Base-by-base conservation (phyloP, 768 basidiomycete genomes). In the Leccinum fibrillosum region DNA sequence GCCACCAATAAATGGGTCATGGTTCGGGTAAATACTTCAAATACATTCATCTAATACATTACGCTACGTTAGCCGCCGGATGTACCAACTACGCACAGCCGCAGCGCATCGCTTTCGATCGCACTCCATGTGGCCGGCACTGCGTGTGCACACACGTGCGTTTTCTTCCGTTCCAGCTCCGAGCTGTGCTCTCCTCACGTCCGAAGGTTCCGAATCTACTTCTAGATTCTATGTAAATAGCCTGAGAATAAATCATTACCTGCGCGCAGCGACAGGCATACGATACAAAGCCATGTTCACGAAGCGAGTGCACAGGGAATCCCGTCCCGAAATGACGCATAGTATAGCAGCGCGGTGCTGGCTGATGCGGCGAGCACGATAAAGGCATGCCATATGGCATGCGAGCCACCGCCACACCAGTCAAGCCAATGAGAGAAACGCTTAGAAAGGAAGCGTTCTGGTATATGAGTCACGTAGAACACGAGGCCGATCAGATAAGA, bases 391-490 rank as follows among this genome's bases (percentile, higher is more conserved):
- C 91, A 93, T 57, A 93, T 88, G 34, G 86, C 86, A 74, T 96
- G 94, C 39, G 90, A 93, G 47, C 88, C 84, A 49, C 88, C 86
- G 19, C 90, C 90, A 45, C 87, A 76, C 70, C 75, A 78, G 68
- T 90, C 88, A 17, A 88, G 69, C 67, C 78, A 77, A 35, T 75
- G 73, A 21, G 80, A 77, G 54, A 77, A 72, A 53, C 76, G 74
- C 26, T 76, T 72, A 21, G 89, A 81, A 45, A 90, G 77, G 50
- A 83, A 75, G 52, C 90, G 80, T 73, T 97, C 94, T 1, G 94
- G 94, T 70, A 92, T 84, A 67, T 90, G 92, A 32, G 84, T 80
- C 2, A 85, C 86, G 71, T 97, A 97, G 72, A 95, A 92, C 30
- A 79, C 62, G 53, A 96, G 82, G 26, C 93, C 94, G 26, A 85